Evolutionary conservation across 1,284 basidiomycete species (phyloP).

Genomic region (Tilletiopsis washingtonensis): DNA sequence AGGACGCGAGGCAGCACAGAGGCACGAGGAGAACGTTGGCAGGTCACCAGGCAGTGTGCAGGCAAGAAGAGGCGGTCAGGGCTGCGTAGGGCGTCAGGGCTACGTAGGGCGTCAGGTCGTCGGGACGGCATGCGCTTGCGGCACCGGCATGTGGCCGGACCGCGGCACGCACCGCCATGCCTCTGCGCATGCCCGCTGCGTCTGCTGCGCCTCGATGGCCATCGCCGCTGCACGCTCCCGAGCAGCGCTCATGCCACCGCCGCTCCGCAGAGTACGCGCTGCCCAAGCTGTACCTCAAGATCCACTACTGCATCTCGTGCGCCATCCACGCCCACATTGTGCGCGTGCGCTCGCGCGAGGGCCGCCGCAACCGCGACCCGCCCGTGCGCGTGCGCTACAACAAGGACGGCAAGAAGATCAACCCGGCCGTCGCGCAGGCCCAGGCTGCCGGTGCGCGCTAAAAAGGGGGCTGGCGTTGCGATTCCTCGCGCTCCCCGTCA

Average conservation of each 20-base stretch:
- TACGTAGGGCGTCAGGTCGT: no score
- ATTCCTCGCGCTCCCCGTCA: no score
- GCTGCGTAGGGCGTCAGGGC: no score
- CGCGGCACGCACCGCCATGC: no score
- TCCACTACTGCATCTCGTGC: conserved; percentile 97
- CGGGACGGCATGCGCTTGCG: neutral
- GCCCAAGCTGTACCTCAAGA: conserved; percentile 98
- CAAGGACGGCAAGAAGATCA: conserved; percentile 80
- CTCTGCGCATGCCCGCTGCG: no score
- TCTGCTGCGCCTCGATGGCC: no score
- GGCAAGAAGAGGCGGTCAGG: neutral
- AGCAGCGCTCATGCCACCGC: no score
- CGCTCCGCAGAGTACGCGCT: conserved; percentile 74
- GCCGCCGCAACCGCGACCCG: conserved; percentile 53
- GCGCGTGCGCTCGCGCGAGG: conserved; percentile 44
- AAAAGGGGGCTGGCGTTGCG: no score
- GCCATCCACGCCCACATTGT: conserved; percentile 91
- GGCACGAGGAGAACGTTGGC: neutral
- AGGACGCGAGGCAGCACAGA: no score
- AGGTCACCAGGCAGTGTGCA: neutral
- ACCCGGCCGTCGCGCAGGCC: conserved; percentile 38
- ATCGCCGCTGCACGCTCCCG: no score
- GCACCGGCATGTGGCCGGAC: no score
- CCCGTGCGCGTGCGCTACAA: conserved; percentile 87
- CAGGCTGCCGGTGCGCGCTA: conserved; percentile 15